phyloP scores from a whole-genome alignment of 805 yeast genomes.

The Metschnikowia amazonensis region DNA sequence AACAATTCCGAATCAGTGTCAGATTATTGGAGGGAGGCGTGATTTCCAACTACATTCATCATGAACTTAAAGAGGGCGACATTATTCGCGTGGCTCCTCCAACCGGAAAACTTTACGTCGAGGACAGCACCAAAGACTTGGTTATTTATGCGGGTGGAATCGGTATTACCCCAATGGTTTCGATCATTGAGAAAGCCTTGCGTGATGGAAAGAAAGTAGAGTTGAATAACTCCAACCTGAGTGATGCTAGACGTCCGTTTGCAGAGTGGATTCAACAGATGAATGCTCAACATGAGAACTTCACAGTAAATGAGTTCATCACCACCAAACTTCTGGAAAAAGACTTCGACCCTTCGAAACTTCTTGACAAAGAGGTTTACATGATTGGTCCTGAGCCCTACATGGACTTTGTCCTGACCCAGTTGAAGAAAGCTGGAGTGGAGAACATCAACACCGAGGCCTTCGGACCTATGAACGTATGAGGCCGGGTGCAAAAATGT shows the following conservation, averaged over 20 bases:
- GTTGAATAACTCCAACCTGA: slow-evolving; percentile 32
- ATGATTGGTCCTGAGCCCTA: slow-evolving; percentile 34
- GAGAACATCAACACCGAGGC: slow-evolving; percentile 24
- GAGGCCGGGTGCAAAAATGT: neutral
- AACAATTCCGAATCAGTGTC: slow-evolving; percentile 58
- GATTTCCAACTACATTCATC: slow-evolving; percentile 50
- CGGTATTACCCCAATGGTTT: slow-evolving; percentile 62
- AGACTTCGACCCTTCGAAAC: slow-evolving; percentile 23
- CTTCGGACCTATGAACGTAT: slow-evolving; percentile 30
- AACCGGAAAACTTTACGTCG: slow-evolving; percentile 47
- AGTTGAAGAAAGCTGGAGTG: slow-evolving; percentile 20
- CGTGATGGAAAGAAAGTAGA: slow-evolving; percentile 28
- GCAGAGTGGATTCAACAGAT: slow-evolving; percentile 18
- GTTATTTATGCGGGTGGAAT: slow-evolving; percentile 58
- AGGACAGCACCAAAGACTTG: slow-evolving; percentile 29
- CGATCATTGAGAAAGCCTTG: slow-evolving; percentile 45
- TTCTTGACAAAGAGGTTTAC: slow-evolving; percentile 23
- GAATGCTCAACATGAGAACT: slow-evolving; percentile 12
- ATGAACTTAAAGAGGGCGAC: slow-evolving; percentile 46
- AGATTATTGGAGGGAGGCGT: slow-evolving; percentile 43
- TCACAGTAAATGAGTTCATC: slow-evolving; percentile 23
- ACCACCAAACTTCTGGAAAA: slow-evolving; percentile 13
- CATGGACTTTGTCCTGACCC: slow-evolving; percentile 25
- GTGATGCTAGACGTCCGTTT: slow-evolving; percentile 23
- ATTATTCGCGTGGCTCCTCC: slow-evolving; percentile 53